Percentiles rank a stretch among this genome's conserved stretches.
These are phyloP conservation scores for Fusarium nisikadoi DNA, from an alignment of 2,329 filamentous ascomycete genomes.

Conservation along the genomic window DNA sequence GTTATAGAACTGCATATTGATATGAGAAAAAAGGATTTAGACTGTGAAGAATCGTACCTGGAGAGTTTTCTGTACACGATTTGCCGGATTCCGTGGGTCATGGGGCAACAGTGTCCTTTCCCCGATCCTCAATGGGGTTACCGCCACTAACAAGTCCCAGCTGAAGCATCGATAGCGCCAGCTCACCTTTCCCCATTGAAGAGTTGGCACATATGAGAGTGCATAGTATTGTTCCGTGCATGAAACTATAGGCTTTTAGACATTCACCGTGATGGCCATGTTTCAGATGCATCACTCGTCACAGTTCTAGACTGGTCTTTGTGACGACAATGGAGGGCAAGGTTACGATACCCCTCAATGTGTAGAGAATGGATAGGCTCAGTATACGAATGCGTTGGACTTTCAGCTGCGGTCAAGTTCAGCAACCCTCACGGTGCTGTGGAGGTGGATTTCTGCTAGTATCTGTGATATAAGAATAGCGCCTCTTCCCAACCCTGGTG, in stretches of 20 bases:
- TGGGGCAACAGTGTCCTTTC: neutral
- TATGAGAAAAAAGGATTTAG: too few relatives aligned
- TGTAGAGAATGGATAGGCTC: neutral
- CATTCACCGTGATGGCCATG: neutral
- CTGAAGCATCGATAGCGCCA: neutral
- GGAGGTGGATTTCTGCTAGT: accelerated
- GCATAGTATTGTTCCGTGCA: neutral
- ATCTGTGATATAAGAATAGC: neutral
- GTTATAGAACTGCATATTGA: too few relatives aligned
- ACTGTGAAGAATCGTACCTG: too few relatives aligned
- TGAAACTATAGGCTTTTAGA: neutral
- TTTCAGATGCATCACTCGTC: neutral
- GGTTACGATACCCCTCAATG: neutral
- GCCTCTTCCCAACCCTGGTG: neutral
- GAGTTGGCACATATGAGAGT: neutral
- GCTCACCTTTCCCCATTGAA: neutral
- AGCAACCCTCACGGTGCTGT: neutral
- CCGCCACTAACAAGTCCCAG: neutral
- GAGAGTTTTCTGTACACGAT: too few relatives aligned
- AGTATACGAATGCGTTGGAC: accelerated
- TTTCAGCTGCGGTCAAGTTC: neutral
- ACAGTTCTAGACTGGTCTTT: neutral
- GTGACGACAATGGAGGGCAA: neutral
- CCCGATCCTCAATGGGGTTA: neutral
- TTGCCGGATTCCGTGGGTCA: neutral